These are phyloP conservation scores for Penicillium pulvis DNA, from an alignment of 495 filamentous ascomycete genomes.

Conservation along the genomic window DNA sequence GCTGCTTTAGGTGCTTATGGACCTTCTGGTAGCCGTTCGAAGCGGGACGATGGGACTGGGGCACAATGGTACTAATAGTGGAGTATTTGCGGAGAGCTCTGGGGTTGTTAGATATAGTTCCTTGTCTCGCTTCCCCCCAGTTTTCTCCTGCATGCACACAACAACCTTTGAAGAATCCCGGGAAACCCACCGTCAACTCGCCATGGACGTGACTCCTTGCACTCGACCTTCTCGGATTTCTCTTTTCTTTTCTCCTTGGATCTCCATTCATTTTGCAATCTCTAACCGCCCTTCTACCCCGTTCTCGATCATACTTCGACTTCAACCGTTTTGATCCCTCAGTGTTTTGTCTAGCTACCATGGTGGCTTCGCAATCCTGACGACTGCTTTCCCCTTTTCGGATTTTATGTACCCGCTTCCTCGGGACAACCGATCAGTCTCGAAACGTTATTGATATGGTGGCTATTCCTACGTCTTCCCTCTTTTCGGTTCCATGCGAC, in stretches of 20 bases:
- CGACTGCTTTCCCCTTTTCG: constrained; percentile 20
- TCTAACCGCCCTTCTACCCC: constrained; percentile 38
- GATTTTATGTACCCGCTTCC: constrained; percentile 20
- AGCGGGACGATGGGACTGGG: constrained; percentile 67
- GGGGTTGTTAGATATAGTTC: constrained; percentile 15
- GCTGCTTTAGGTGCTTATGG: constrained; percentile 66
- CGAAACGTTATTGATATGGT: constrained; percentile 41
- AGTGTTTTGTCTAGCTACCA: constrained; percentile 21
- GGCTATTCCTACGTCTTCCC: constrained; percentile 42
- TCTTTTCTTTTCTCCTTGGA: constrained; percentile 37
- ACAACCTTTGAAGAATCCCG: constrained; percentile 34
- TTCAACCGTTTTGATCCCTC: constrained; percentile 39
- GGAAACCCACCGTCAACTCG: constrained; percentile 31
- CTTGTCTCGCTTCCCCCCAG: constrained; percentile 21
- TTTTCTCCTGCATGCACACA: constrained; percentile 37
- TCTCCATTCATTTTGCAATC: constrained; percentile 42
- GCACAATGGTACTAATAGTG: constrained; percentile 64
- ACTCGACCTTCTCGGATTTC: constrained; percentile 44
- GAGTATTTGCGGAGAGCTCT: constrained; percentile 34
- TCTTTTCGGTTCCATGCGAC: constrained; percentile 21
- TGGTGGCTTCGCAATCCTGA: constrained; percentile 10
- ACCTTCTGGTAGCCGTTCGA: constrained; percentile 71
- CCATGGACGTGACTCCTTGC: constrained; percentile 39
- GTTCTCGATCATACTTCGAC: constrained; percentile 43
- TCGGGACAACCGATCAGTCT: constrained; percentile 29